phyloP scores from a whole-genome alignment of 148 eudicot genomes.

The Cornus florida region DNA sequence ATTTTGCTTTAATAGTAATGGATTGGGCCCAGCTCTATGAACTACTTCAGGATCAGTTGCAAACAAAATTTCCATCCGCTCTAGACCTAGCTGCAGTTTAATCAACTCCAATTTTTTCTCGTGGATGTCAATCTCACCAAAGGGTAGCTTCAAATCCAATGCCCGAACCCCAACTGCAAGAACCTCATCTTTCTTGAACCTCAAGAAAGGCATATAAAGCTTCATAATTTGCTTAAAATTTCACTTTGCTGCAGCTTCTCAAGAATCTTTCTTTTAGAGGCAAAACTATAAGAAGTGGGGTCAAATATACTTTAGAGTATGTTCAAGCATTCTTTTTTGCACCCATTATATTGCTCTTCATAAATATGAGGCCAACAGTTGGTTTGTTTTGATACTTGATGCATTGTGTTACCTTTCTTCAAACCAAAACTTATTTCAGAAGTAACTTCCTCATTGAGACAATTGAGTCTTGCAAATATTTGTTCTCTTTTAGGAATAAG shows the following conservation, averaged over 20 bases:
- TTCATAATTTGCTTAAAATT: constrained; percentile 72
- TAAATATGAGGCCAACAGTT: constrained; percentile 55
- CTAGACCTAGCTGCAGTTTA: constrained; percentile 57
- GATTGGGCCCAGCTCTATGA: constrained; percentile 48
- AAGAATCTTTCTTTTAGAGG: constrained; percentile 69
- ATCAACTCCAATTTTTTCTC: constrained; percentile 52
- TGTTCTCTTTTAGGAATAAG: constrained; percentile 69
- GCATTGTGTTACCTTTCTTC: constrained; percentile 53
- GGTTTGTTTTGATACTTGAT: constrained; percentile 44
- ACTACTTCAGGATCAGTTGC: constrained; percentile 41
- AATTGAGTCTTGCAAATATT: constrained; percentile 70
- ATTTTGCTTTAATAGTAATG: constrained; percentile 44
- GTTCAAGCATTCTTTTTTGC: constrained; percentile 77
- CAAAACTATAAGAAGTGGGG: constrained; percentile 39
- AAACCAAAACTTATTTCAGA: constrained; percentile 70
- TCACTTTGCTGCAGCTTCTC: constrained; percentile 57
- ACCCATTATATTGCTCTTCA: constrained; percentile 84
- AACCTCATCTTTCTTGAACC: constrained; percentile 82
- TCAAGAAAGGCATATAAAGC: constrained; percentile 86
- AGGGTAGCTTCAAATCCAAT: constrained; percentile 64
- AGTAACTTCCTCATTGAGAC: constrained; percentile 73
- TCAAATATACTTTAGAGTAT: constrained; percentile 62
- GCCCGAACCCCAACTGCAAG: constrained; percentile 60
- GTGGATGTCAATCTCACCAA: constrained; percentile 70
- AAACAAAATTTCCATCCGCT: constrained; percentile 44